These are phyloP conservation scores for Rhizopogon rudus DNA, from an alignment of 768 basidiomycete genomes.

Conservation along the genomic window DNA sequence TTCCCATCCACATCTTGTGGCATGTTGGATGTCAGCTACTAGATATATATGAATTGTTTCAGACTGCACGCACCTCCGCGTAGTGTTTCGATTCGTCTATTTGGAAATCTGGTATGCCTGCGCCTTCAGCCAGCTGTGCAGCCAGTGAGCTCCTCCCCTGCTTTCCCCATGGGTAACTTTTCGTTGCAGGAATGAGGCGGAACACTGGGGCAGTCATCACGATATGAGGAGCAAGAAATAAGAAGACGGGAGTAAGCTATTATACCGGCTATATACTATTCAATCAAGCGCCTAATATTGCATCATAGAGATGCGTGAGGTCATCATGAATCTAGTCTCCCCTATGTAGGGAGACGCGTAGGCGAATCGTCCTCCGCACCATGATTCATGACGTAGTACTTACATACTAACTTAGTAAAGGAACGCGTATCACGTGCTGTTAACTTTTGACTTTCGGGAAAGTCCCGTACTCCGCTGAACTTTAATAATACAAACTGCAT, in stretches of 20 bases:
- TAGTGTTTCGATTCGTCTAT: conserved; percentile 43
- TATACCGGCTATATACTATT: background rate
- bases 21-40: background rate
- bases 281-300: too few species aligned
- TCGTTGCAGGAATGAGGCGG: conserved; percentile 23
- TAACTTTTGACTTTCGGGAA: background rate
- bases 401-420: too few species aligned
- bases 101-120: conserved; percentile 27
- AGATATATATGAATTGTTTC: background rate
- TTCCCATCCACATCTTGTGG: conserved; percentile 57
- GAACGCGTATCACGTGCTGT: background rate
- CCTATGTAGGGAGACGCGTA: too few species aligned
- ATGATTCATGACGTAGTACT: too few species aligned
- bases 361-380: too few species aligned
- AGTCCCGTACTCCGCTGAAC: conserved; percentile 6
- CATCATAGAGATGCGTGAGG: background rate
- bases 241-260: too few species aligned
- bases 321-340: background rate
- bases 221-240: background rate
- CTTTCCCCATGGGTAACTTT: conserved; percentile 53
- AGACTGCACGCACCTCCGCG: conserved; percentile 39
- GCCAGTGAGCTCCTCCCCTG: conserved; percentile 41
- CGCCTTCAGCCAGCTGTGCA: conserved; percentile 36
- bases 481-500: conserved; percentile 14
- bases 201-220: conserved; percentile 12